phyloP scores from a whole-genome alignment of 2,329 filamentous ascomycete genomes.

The Tolypocladium ovalisporum region DNA sequence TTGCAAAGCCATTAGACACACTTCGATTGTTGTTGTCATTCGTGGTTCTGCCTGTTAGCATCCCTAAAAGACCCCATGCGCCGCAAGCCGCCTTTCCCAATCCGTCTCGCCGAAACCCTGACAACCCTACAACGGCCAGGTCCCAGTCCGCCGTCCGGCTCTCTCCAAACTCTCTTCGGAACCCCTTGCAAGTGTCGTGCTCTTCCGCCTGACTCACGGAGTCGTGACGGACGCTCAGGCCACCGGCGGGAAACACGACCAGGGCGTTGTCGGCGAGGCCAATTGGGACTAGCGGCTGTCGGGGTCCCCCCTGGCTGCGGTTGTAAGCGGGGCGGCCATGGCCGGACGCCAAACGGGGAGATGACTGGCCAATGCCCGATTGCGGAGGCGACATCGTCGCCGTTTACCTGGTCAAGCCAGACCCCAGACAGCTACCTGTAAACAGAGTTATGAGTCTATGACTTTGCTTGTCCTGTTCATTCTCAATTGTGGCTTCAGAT shows the following conservation, averaged over 20 bases:
- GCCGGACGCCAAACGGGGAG: neutral
- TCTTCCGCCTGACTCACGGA: neutral
- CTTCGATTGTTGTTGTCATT: too few relatives aligned
- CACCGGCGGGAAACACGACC: neutral
- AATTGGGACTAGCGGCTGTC: conserved; percentile 3
- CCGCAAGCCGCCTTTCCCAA: neutral
- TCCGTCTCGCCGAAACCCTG: conserved; percentile 5
- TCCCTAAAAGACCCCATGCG: neutral
- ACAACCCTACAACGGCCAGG: neutral
- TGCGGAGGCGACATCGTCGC: too few relatives aligned
- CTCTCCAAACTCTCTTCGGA: neutral
- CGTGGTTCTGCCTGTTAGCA: neutral
- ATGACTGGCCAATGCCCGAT: neutral
- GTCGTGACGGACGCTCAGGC: neutral
- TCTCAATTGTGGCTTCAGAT: too few relatives aligned
- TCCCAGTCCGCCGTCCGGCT: too few relatives aligned
- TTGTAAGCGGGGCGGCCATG: neutral
- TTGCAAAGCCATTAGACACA: neutral
- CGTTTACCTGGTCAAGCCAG: too few relatives aligned
- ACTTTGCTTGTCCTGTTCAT: too few relatives aligned
- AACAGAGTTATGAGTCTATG: too few relatives aligned
- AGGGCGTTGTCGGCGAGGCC: conserved; percentile 3
- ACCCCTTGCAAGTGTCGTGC: neutral
- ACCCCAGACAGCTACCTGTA: too few relatives aligned
- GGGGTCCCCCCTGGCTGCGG: neutral